phyloP scores from a whole-genome alignment of 2,329 filamentous ascomycete species.

The Ramularia endophylla region DNA sequence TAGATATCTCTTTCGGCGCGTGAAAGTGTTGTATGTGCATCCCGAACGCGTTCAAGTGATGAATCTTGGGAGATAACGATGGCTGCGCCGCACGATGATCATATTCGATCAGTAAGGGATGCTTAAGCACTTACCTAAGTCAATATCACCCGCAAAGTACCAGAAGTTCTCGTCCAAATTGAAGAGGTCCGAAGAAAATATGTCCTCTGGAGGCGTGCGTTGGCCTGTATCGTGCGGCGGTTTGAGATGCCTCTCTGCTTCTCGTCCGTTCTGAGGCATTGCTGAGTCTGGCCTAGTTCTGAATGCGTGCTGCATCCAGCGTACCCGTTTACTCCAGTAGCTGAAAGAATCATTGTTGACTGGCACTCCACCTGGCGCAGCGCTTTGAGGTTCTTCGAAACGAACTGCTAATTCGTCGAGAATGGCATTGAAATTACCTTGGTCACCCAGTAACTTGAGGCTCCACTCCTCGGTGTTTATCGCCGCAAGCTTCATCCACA shows the following conservation, averaged over 20 bases:
- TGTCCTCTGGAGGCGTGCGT: slow-evolving; percentile 21
- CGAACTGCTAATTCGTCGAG: slow-evolving; percentile 18
- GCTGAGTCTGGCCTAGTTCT: background rate
- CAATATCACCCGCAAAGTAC: slow-evolving; percentile 19
- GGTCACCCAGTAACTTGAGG: slow-evolving; percentile 14
- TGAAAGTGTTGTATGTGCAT: no score
- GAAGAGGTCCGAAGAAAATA: slow-evolving; percentile 23
- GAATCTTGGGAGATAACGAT: no score
- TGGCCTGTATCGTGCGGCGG: slow-evolving; percentile 9
- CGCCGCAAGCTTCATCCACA: slow-evolving; percentile 23
- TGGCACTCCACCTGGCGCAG: slow-evolving; percentile 20
- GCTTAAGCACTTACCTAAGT: background rate
- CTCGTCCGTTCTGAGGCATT: background rate
- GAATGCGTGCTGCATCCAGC: slow-evolving; percentile 25
- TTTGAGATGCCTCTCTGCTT: slow-evolving; percentile 4
- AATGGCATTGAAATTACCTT: slow-evolving; percentile 17
- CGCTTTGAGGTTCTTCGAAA: slow-evolving; percentile 18
- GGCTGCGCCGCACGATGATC: no score
- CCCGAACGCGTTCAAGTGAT: no score
- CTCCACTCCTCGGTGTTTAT: slow-evolving; percentile 29
- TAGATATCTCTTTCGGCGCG: no score
- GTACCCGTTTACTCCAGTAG: slow-evolving; percentile 24
- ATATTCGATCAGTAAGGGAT: no score
- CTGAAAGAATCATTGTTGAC: slow-evolving; percentile 27
- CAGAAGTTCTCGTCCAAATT: slow-evolving; percentile 25